Percentiles rank a stretch among this genome's conserved stretches.
Conservation (phyloP, 441 rosid genomes). For the Omphalea diandra region DNA sequence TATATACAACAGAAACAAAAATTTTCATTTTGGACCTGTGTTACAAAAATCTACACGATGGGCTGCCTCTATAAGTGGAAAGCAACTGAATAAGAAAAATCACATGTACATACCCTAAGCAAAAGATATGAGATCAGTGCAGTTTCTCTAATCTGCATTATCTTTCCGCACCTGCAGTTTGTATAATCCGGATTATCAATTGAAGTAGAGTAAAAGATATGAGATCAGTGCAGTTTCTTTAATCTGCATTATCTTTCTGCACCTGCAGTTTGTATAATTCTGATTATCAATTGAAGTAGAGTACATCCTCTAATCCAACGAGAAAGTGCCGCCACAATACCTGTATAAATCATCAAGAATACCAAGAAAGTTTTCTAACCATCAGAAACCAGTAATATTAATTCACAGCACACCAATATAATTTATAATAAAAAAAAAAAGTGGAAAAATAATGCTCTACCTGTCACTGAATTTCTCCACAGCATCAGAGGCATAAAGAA, state of each 20-base stretch:
- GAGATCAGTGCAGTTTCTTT: not conserved
- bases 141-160: not conserved
- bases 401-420: not conserved
- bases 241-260: too few species aligned
- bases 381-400: not conserved
- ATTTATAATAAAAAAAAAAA: too few species aligned
- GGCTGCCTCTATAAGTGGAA: not conserved
- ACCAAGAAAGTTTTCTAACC: not conserved
- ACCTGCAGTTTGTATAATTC: too few species aligned
- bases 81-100: not conserved
- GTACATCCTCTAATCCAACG: conserved; percentile 39
- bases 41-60: not conserved
- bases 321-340: conserved; percentile 61
- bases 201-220: not conserved
- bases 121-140: not conserved
- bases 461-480: conserved; percentile 84
- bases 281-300: not conserved
- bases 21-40: not conserved
- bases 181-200: not conserved
- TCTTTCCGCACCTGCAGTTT: too few species aligned
- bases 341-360: conserved; percentile 30
- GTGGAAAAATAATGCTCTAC: conserved; percentile 29
- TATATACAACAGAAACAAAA: not conserved
- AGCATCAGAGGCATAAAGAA: conserved; percentile 84
- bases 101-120: not conserved